Base-by-base conservation (phyloP, 352 stramenopile genomes). In the Pythium aquatile region DNA sequence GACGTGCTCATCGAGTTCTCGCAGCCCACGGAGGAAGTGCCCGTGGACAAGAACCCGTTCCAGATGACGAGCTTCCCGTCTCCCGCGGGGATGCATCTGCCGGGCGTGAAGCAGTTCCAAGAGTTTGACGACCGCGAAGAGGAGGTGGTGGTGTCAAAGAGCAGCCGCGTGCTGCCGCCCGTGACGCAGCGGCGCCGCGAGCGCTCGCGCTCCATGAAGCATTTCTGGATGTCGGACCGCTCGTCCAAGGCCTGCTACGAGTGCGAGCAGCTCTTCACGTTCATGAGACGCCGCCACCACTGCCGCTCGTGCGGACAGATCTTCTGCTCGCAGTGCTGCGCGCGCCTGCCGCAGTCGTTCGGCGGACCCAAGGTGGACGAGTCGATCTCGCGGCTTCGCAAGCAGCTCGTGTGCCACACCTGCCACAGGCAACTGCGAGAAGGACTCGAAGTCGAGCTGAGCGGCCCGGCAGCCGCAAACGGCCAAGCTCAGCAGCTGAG, bases 221-320 rank as follows among this genome's bases (percentile, higher is more conserved):
- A 93, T 66, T 96, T 96, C 62, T 96, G 87, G 87, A 96, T 96
- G 87, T 96, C 87, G 53, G 87, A 96, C 63, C 81, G 87, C 17
- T 92, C 86, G 17, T 80, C 80, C 24, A 96, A 96, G 61, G 72
- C 77, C 0, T 96, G 87, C 54, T 92, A 91, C 56, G 82, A 92
- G 44, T 96, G 87, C 64, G 85, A 93, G 51, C 75, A 84, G 51
- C 71, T 91, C 39, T 96, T 96, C 55, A 93, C 81, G 20, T 94
- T 96, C 49, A 86, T 93, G 55, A 69, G 85, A 42, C 72, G 87
- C 14, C 74, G 79, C 37, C 87, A 96, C 55, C 87, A 96, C 51
- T 96, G 87, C 58, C 85, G 87, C 4, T 93, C 84, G 14, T 96
- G 87, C 51, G 87, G 87, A 4, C 87, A 96, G 63, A 89, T 96